phyloP scores from a whole-genome alignment of 2,329 filamentous ascomycete genomes.

The Aspergillus neotritici region DNA sequence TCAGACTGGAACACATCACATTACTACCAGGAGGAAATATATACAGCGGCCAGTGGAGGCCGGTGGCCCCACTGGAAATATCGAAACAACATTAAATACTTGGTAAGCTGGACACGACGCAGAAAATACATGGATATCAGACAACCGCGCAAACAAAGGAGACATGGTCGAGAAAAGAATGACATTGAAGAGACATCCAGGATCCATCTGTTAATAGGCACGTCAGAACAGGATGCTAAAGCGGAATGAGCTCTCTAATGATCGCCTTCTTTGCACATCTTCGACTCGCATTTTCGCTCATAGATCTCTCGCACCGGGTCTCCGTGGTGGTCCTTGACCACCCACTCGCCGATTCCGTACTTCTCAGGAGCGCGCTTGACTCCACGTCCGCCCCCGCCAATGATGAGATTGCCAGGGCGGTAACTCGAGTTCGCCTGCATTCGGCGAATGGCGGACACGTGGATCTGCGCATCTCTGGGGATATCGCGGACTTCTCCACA shows the following conservation, averaged over 20 bases:
- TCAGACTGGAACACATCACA: no score
- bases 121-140: no score
- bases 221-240: no score
- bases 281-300: conserved; percentile 41
- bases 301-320: conserved; percentile 66
- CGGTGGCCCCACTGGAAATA: no score
- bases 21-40: no score
- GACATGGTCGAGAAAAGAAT: background rate
- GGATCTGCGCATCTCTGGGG: conserved; percentile 62
- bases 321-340: conserved; percentile 57
- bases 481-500: conserved; percentile 73
- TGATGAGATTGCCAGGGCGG: conserved; percentile 71
- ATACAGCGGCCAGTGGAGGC: no score
- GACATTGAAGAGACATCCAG: background rate
- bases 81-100: no score
- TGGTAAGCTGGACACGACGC: no score
- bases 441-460: conserved; percentile 67
- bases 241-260: conserved; percentile 4
- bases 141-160: no score
- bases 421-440: conserved; percentile 61
- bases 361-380: conserved; percentile 55
- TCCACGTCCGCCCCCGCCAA: conserved; percentile 72
- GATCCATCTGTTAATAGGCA: no score
- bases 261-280: conserved; percentile 25
- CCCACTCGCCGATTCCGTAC: conserved; percentile 67